Evolutionary conservation across 1,284 basidiomycete genomes (phyloP).

Genomic region (Sanghuangporus weigelae): DNA sequence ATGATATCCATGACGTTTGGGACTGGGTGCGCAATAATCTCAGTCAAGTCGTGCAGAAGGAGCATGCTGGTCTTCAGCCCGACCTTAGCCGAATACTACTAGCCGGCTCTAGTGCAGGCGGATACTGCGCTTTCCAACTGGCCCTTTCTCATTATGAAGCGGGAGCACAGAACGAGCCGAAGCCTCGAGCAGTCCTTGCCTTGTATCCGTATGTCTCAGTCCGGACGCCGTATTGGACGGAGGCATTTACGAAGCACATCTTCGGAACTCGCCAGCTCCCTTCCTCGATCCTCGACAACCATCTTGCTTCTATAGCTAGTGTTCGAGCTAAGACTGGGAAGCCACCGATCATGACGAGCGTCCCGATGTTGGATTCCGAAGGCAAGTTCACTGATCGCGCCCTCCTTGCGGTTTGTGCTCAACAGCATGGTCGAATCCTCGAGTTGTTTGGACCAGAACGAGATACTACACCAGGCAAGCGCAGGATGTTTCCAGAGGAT

Average conservation of each 20-base stretch:
- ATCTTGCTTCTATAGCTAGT: constrained; percentile 1
- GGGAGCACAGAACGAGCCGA: neutral
- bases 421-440: constrained; percentile 12
- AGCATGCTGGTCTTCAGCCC: neutral
- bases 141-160: constrained; percentile 7
- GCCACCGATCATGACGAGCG: constrained; percentile 5
- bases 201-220: constrained; percentile 4
- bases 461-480: constrained; percentile 4
- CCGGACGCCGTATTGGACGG: constrained; percentile 7
- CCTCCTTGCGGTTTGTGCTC: neutral
- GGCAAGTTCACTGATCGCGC: neutral
- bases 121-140: constrained; percentile 12
- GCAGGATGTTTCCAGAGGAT: constrained; percentile 9
- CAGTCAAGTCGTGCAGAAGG: neutral
- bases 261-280: constrained; percentile 4
- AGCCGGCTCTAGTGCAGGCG: constrained; percentile 11
- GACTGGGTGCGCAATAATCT: constrained; percentile 1
- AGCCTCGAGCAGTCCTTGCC: constrained; percentile 1
- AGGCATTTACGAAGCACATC: constrained; percentile 9
- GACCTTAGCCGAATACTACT: constrained; percentile 6
- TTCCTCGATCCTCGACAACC: constrained; percentile 5
- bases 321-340: neutral
- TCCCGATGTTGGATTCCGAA: neutral
- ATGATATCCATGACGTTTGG: constrained; percentile 13
- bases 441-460: constrained; percentile 10